Evolutionary conservation across 345 rosid genomes (phyloP), one percentile per base, ranked within the genome.

Genomic region (Euphorbia peplus): DNA sequence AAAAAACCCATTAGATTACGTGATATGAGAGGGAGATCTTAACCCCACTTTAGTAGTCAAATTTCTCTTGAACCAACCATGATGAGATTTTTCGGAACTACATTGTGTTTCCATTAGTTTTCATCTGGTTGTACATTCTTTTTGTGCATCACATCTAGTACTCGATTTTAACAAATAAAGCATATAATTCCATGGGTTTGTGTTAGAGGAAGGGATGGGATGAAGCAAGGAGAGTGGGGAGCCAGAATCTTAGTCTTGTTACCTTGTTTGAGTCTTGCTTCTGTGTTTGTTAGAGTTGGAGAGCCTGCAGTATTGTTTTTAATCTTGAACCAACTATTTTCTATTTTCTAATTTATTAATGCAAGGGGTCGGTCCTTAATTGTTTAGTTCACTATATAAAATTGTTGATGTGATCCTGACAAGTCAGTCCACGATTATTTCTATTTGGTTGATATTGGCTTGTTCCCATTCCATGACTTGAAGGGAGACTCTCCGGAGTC

Each of bases 351-450:
- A 39, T 24, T 14, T 54, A 48, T 41, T 16, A 64, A 54, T 22
- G 25, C 28, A 16, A 42, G 63, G 64, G 62, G 39, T 28, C 32
- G 26, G 4, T 21, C 59, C 55, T 28, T 8, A 57, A 42, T 52
- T n/a, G 47, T 21, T 57, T 26, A 28, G n/a, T 41, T 59, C 37
- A 11, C 64, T 44, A 4, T 42, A 18, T 16, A n/a, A 25, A 53
- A 26, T 32, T 35, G 61, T 19, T 25, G 21, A 39, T 8, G 16
- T 29, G 60, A 42, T 18, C 10, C 42, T 41, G 25, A 28, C 32
- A 59, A 22, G 35, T 60, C 48, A 57, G 24, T 48, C n/a, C 21
- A 35, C 37, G 24, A 24, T 69, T 69, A 58, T 19, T 12, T 47
- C 10, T 7, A 4, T 19, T 46, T 14, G 8, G 14, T 46, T 46